Base-by-base conservation (phyloP, 2,329 filamentous ascomycete genomes). In the Cryphonectria nitschkei region DNA sequence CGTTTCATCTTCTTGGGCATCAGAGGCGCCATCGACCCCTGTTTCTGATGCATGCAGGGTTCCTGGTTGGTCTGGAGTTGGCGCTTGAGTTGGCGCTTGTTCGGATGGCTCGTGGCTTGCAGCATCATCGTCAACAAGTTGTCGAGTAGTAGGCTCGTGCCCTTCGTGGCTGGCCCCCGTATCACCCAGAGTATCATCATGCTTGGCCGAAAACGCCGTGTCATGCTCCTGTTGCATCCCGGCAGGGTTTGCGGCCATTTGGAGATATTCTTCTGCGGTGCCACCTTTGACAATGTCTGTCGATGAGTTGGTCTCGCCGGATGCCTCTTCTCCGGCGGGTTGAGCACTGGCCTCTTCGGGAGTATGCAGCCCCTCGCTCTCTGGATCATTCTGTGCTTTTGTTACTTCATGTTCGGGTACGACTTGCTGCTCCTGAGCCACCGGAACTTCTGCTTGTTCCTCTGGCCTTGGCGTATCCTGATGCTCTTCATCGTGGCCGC, bases 221-320 rank as follows among this genome's bases (percentile, higher is more conserved):
- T 60, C 39, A 7, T 46, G 32, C 14, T 65, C 68, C 9, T 41
- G n/a, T 22, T 61, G 63, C 52, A 41, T 19, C 32, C 67, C 63
- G 11, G 41, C 26, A 22, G 68, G 39, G 13, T 43, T 34, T 29
- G 46, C 29, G 19, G 67, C 70, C 70, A 66, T 69, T 43, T 65
- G 26, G 34, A 69, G 66, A 39, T 71, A 71, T 29, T 66, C 70
- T 22, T 71, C 70, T 3, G 70, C 70, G 8, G 70, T 54, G 22
- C 62, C 70, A 32, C 70, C 70, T 58, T 69, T 69, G 41, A 37
- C 26, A 22, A 69, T 52, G 26, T 54, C 67, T 2, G 60, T 41
- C 19, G 60, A 52, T 13, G 22, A n/a, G 3, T 11, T 16, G 41
- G 26, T 26, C 41, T 69, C 54, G 26, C n/a, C 61, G 14, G 52